Conservation (phyloP, 305 asterid genomes). For the Fraxinus nigra region DNA sequence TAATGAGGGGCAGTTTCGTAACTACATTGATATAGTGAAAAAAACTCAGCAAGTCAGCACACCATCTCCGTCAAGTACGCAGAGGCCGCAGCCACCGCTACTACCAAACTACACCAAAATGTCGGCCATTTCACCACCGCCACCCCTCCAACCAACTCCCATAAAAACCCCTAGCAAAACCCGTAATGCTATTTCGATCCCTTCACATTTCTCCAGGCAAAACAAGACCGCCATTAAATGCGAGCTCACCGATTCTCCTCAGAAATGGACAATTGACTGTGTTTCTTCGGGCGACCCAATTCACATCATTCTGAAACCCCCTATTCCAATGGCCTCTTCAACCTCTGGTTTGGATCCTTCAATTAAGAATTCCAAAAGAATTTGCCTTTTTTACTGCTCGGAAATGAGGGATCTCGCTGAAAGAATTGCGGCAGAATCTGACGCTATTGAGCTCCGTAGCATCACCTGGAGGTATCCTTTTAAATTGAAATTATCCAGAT, state of each 20-base stretch:
- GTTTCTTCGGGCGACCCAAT: constrained; percentile 61
- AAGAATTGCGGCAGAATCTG: constrained; percentile 45
- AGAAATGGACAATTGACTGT: constrained; percentile 73
- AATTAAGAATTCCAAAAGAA: constrained; percentile 30
- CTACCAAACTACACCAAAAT: constrained; percentile 21
- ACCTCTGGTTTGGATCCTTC: constrained; percentile 29
- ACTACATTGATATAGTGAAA: not conserved
- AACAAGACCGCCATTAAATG: constrained; percentile 35
- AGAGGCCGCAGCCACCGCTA: constrained; percentile 16
- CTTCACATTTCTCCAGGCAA: constrained; percentile 8
- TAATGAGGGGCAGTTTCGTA: not conserved
- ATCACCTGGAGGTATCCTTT: constrained; percentile 46
- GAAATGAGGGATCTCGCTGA: constrained; percentile 49
- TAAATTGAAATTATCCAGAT: not conserved
- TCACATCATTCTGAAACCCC: constrained; percentile 88
- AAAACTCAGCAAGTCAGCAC: not conserved
- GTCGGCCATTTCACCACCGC: constrained; percentile 62
- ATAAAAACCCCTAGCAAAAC: constrained; percentile 21
- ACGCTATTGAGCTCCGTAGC: constrained; percentile 48
- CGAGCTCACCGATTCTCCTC: constrained; percentile 46
- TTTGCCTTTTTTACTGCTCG: constrained; percentile 41
- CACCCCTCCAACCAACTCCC: constrained; percentile 23
- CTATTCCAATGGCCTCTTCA: constrained; percentile 33
- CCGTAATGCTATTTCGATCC: constrained; percentile 9
- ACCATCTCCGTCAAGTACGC: constrained; percentile 19